Base-by-base conservation (phyloP, 768 basidiomycete genomes). In the Tulasnella sp. region DNA sequence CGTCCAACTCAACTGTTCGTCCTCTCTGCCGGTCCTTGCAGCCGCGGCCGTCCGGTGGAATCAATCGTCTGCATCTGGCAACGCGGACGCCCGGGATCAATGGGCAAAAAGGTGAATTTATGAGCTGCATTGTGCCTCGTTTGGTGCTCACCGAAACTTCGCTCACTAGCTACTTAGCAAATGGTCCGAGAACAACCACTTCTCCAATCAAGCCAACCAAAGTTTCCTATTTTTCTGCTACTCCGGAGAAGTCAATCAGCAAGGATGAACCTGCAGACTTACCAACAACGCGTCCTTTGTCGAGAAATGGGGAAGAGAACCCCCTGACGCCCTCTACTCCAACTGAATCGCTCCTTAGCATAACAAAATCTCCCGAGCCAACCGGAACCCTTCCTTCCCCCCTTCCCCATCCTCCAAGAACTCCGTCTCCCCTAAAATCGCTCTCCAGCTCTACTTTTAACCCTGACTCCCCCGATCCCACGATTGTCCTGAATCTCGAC, bases 61-160 rank as follows among this genome's bases (percentile, higher is more conserved):
- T 61, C 52, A 15, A 27, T 17, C 46, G 7, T 39, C 52, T 29
- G 19, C 52, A 19, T 39, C 34, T 27, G 73, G 67, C 64, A 11
- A 67, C 72, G 19, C 62, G 11, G 54, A 53, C 35, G 65, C 67
- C 49, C 72, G 77, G 53, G 88, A 90, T 67, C 78, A 73, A 63
- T 91, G 87, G 87, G 82, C 84, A 0, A 81, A 81, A 67, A 89
- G 83, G 40, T 90, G 66, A 79, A 37, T 17, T 17, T n/a, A 11
- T n/a, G 15, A 25, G 12, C 7, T 31, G 57, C 4, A 34, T 84
- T 23, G 74, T 78, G 36, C 72, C 70, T 62, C 74, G 80, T 51
- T 73, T 69, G 58, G 73, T 80, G n/a, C 74, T 77, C 14, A 67
- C 21, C n/a, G n/a, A n/a, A n/a, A n/a, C n/a, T n/a, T n/a, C n/a